Percentiles rank a stretch among this genome's conserved stretches.
Conservation (phyloP, 1,139 yeast genomes). For the Pichia sp. region DNA sequence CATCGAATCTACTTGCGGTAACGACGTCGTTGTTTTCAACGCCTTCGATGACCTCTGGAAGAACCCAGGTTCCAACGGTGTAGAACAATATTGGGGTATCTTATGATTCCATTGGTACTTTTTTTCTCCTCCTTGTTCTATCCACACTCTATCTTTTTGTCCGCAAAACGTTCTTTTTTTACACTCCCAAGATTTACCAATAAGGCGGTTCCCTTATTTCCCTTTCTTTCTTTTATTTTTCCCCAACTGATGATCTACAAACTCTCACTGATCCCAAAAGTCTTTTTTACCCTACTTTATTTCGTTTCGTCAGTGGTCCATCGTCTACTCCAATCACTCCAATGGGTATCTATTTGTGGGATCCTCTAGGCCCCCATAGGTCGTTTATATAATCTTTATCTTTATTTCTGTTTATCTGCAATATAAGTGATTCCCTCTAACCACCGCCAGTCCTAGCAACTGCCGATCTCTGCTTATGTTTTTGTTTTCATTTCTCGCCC, state of each 20-base stretch:
- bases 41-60: constrained; percentile 80
- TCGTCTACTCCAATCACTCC: background rate
- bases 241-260: no score
- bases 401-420: background rate
- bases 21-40: constrained; percentile 58
- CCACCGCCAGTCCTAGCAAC: no score
- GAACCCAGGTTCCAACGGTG: constrained; percentile 59
- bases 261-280: no score
- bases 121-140: background rate
- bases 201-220: background rate
- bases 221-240: background rate
- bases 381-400: background rate
- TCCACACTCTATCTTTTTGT: background rate
- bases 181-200: background rate
- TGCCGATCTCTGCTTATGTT: no score
- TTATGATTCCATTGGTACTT: constrained; percentile 9
- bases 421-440: background rate
- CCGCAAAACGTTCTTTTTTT: background rate
- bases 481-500: no score
- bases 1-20: constrained; percentile 51
- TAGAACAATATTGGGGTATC: constrained; percentile 55
- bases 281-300: background rate
- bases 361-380: background rate
- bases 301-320: background rate
- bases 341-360: background rate